Evolutionary conservation across 2,329 filamentous ascomycete genomes (phyloP), one percentile per base, ranked within the genome.

Genomic region (Hansfordia pulvinata): DNA sequence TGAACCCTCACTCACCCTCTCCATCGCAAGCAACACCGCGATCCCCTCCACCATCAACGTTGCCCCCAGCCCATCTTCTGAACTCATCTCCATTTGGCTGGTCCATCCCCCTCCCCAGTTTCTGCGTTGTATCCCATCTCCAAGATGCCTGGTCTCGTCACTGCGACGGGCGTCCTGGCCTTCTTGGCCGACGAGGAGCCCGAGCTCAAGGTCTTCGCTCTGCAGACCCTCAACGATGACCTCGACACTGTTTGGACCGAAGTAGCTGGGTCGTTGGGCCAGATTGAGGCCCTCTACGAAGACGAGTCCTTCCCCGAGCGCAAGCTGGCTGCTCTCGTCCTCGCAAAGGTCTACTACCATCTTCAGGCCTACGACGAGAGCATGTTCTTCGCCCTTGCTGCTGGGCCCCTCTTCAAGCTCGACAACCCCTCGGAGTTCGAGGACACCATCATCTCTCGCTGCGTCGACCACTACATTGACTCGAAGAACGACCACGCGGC

Each of bases 291-390:
- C 29, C 73, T 98, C 26, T 98, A 93, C 57, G 90, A 98, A 67
- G 88, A 98, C 59, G 84, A 93, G 45, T 69, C 72, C 33, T 98
- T 98, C 47, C 81, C 86, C 25, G 81, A 98, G 54, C 83, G 88
- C 46, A 82, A 90, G 52, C 76, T 98, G 30, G 90, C 90, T 29
- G 90, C 90, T 28, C 69, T 98, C 26, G 85, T 98, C 29, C 80
- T 93, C 22, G 81, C 90, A 42, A 98, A 98, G 67, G 85, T 96
- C 40, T 98, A 96, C 62, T 98, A 96, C 51, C 90, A 98, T 51
- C 75, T 98, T 28, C 85, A 94, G 58, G 90, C 90, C 53, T 98
- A 98, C 63, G 90, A 94, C 51, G 90, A 98, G 62, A 94, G 88
- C 56, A 96, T 98, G 88, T 81, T 83, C 27, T 96, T 98, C 55